Percentiles rank a stretch among this genome's conserved stretches.
Evolutionary conservation across 805 yeast species (phyloP).

Genomic region (Sungouiozyma intestinalis): DNA sequence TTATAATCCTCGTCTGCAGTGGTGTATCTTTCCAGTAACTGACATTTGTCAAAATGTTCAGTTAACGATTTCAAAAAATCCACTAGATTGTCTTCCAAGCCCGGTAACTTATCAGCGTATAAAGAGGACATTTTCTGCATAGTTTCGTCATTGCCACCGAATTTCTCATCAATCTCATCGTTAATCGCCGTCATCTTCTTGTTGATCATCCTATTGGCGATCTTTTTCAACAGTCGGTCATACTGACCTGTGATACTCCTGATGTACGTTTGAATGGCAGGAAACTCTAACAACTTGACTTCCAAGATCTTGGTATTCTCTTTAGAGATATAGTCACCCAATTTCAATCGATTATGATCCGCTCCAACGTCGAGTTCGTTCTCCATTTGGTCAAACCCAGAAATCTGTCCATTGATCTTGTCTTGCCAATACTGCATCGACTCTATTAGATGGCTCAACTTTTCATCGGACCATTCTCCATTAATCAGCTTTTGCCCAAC

Average conservation of each 20-base stretch:
- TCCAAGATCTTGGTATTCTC: slow-evolving; percentile 24
- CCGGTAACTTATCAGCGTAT: slow-evolving; percentile 5
- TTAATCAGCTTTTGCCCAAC: slow-evolving; percentile 22
- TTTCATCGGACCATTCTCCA: slow-evolving; percentile 15
- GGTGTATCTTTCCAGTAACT: slow-evolving; percentile 23
- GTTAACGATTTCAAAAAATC: slow-evolving; percentile 60
- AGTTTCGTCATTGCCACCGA: slow-evolving; percentile 17
- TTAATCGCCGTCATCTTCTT: slow-evolving; percentile 5
- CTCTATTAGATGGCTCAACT: slow-evolving; percentile 13
- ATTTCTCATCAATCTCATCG: slow-evolving; percentile 13
- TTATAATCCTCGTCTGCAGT: slow-evolving; percentile 22
- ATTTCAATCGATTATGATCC: slow-evolving; percentile 12
- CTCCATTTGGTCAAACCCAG: slow-evolving; percentile 27
- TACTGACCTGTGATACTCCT: slow-evolving; percentile 24
- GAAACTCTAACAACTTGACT: slow-evolving; percentile 27
- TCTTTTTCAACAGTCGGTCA: slow-evolving; percentile 23
- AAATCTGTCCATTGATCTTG: slow-evolving; percentile 27
- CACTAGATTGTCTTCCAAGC: slow-evolving; percentile 56
- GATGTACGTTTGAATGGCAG: slow-evolving; percentile 21
- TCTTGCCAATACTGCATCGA: slow-evolving; percentile 25
- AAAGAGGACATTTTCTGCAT: slow-evolving; percentile 19
- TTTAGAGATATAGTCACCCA: slow-evolving; percentile 42
- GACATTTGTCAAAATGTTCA: slow-evolving; percentile 74
- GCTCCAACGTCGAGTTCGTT: slow-evolving; percentile 25
- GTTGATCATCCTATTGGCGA: slow-evolving; percentile 16